Evolutionary conservation across 345 rosid genomes (phyloP).

Genomic region (Murraya koenigii): DNA sequence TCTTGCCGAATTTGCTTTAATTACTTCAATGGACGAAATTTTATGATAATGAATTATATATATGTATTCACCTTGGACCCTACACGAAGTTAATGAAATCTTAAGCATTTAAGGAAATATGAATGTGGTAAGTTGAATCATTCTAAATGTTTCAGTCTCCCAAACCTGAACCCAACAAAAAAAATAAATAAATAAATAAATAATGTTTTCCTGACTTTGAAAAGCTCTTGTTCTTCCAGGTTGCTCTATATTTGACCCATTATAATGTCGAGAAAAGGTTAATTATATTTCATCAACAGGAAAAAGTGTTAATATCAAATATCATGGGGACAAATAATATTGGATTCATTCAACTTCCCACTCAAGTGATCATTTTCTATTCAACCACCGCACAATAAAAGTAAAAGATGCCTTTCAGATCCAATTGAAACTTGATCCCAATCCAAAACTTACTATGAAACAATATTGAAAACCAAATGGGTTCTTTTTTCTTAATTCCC

Average conservation of each 20-base stretch:
- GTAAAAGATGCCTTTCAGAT: conserved; percentile 18
- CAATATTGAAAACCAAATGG: not conserved
- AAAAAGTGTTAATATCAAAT: too few species aligned
- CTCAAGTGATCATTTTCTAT: conserved; percentile 3
- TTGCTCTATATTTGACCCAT: not conserved
- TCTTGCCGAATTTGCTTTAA: not conserved
- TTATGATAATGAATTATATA: not conserved
- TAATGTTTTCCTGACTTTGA: not conserved
- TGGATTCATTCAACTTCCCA: conserved; percentile 10
- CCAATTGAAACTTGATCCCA: not conserved
- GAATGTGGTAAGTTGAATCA: not conserved
- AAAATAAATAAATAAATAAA: too few species aligned
- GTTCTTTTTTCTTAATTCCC: too few species aligned
- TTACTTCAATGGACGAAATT: not conserved
- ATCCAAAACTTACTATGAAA: not conserved
- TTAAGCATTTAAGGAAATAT: not conserved
- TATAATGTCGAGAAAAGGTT: too few species aligned
- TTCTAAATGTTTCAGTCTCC: not conserved
- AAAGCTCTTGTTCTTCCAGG: not conserved
- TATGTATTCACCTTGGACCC: not conserved
- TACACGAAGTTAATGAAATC: not conserved
- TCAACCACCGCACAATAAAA: conserved; percentile 12
- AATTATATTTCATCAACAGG: too few species aligned
- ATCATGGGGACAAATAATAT: too few species aligned
- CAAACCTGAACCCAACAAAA: not conserved